Evolutionary conservation across 257 asterid genomes (phyloP), one percentile per base, ranked within the genome.

Genomic region (Petunia axillaris): DNA sequence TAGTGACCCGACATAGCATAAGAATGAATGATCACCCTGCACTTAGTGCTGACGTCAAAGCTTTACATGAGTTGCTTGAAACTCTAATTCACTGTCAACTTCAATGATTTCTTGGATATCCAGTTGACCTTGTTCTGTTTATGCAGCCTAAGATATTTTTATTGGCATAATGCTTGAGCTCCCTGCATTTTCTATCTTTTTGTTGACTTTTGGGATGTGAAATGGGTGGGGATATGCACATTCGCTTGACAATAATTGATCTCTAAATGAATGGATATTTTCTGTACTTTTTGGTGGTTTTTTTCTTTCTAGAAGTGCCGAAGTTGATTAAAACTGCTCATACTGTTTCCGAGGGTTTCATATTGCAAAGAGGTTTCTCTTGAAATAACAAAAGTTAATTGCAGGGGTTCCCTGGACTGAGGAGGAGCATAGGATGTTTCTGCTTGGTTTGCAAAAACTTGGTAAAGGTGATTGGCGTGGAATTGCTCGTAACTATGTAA

Each of bases 391-490:
- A 5, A 73, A 73, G 3, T 48, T 73, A 65, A 41, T 44, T 80
- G 70, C 88, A 96, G 99, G 99, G 66, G 92, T 90, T 67, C 98
- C 99, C 5, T 96, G 99, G 99, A 96, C 99, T 35, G 99, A 96
- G 87, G 98, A 96, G 83, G 99, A 96, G 80, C 99, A 96, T 62
- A 85, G 97, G 84, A 87, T 96, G 93, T 94, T 96, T 89, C 90
- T 96, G 65, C 97, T 92, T 68, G 99, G 99, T 67, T 85, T 96
- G 88, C 98, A 96, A 83, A 96, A 96, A 92, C 97, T 96, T 8
- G 99, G 99, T 59, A 96, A 96, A 90, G 99, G 99, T 43, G 99
- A 96, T 78, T 96, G 99, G 99, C 98, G 99, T 73, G 99, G 99
- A 80, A 96, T 96, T 86, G 96, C 99, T 41, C 93, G 99, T 11